Base-by-base conservation (phyloP, 2,329 filamentous ascomycete species). In the Aspergillus awamori region DNA sequence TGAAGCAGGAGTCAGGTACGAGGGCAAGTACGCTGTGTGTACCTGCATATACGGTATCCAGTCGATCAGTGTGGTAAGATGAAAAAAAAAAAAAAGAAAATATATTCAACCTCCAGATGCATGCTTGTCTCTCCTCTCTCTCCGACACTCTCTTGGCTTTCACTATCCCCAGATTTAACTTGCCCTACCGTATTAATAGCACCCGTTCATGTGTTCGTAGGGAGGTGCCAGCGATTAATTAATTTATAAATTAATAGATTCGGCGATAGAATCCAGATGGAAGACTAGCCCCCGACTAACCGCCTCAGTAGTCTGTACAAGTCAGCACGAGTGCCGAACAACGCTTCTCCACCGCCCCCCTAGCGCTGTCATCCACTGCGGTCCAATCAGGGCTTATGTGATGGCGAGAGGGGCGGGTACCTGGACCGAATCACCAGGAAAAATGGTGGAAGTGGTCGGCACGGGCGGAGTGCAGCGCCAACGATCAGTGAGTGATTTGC, bases 301-400 rank as follows among this genome's bases (percentile, higher is more conserved):
- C 47, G 26, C 51, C 43, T 47, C 20, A 47, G 41, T 41, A 58
- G 36, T 43, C 28, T 45, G 47, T 57, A 17, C 24, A 41, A 55
- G 58, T 45, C 39, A 52, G 59, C 63, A 62, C 59, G 61, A 66
- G 61, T 58, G 26, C 52, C 47, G 61, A 62, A 59, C 53, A 48
- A 58, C 57, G 26, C 60, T 52, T 57, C 60, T 57, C 63, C 58
- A 60, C 60, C 43, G 47, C 57, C 51, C 53, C 56, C 57, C 51
- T 57, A 61, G 61, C 59, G 59, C 65, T 67, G 65, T 65, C 65
- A 65, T 60, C 59, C 53, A 47, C 41, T 28, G 11, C 24, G 30
- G 52, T 28, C 60, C 57, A 62, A 63, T 58, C 53, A 54, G 39
- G 24, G 4, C 4, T 20, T 15, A 10, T n/a, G 13, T 45, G 51